Evolutionary conservation across 2,329 filamentous ascomycete genomes (phyloP).

Genomic region (Lachnellula cervina): DNA sequence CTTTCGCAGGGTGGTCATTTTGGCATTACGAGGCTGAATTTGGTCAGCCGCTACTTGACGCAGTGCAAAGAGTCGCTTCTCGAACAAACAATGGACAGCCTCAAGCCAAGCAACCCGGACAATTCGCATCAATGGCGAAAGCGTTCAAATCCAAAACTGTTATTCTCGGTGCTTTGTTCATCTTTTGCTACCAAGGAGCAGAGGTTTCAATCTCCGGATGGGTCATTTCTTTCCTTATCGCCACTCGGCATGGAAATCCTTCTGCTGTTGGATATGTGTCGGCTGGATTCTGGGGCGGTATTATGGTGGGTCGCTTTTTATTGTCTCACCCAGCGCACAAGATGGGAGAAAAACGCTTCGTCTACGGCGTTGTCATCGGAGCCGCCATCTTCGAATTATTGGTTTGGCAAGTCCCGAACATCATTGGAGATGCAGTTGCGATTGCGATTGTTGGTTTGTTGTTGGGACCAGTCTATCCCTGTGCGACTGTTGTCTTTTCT

Average conservation of each 20-base stretch:
- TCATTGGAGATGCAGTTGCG: constrained; percentile 65
- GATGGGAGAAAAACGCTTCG: constrained; percentile 66
- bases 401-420: constrained; percentile 72
- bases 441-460: constrained; percentile 68
- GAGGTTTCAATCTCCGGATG: constrained; percentile 82
- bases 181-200: constrained; percentile 81
- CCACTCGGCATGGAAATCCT: constrained; percentile 64
- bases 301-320: constrained; percentile 70
- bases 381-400: constrained; percentile 67
- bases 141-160: constrained; percentile 50
- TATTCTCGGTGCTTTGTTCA: constrained; percentile 71
- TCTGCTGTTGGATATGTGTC: constrained; percentile 74
- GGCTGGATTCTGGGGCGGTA: constrained; percentile 66
- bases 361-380: constrained; percentile 57
- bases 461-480: constrained; percentile 76
- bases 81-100: constrained; percentile 9
- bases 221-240: constrained; percentile 82
- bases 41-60: constrained; percentile 36
- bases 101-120: constrained; percentile 30
- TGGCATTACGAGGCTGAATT: constrained; percentile 62
- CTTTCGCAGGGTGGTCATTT: constrained; percentile 62
- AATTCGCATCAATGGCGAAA: constrained; percentile 38
- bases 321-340: constrained; percentile 61
- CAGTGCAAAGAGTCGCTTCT: constrained; percentile 39
- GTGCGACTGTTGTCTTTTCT: constrained; percentile 60